Evolutionary conservation across 768 basidiomycete species (phyloP).

Genomic region (Favolaschia claudopus): DNA sequence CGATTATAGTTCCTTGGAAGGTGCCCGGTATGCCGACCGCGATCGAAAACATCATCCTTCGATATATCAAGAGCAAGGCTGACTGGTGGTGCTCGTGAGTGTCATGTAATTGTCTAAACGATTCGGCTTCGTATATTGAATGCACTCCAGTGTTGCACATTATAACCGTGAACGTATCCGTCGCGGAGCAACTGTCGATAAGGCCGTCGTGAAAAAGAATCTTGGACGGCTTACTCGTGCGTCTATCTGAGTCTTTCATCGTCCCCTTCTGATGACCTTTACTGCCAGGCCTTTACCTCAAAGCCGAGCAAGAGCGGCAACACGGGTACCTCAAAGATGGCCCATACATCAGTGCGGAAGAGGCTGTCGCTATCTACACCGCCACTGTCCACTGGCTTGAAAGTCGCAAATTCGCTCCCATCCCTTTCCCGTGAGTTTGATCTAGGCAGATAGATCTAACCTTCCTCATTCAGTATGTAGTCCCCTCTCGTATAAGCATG

Average conservation of each 20-base stretch:
- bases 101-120: background rate
- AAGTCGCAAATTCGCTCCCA: conserved; percentile 96
- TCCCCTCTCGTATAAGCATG: conserved; percentile 98
- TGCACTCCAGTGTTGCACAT: conserved; percentile 87
- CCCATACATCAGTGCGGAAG: conserved; percentile 98
- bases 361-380: conserved; percentile 98
- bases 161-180: conserved; percentile 98
- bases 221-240: conserved; percentile 94
- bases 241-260: conserved; percentile 30
- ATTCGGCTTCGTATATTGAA: conserved; percentile 6
- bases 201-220: conserved; percentile 99
- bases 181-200: conserved; percentile 96
- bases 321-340: conserved; percentile 99
- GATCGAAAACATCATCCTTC: conserved; percentile 98
- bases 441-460: background rate
- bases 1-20: conserved; percentile 88
- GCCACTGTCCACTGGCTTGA: conserved; percentile 99
- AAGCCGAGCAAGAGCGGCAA: conserved; percentile 98
- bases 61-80: conserved; percentile 99
- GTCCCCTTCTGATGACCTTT: conserved; percentile 15
- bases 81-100: conserved; percentile 97
- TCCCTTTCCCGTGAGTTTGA: conserved; percentile 88
- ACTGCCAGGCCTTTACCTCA: conserved; percentile 84
- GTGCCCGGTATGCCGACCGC: conserved; percentile 99
- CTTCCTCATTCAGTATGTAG: conserved; percentile 42